Percentiles rank a stretch among this genome's conserved stretches.
Evolutionary conservation across 768 basidiomycete genomes (phyloP).

Genomic region (Suillus weaverae): DNA sequence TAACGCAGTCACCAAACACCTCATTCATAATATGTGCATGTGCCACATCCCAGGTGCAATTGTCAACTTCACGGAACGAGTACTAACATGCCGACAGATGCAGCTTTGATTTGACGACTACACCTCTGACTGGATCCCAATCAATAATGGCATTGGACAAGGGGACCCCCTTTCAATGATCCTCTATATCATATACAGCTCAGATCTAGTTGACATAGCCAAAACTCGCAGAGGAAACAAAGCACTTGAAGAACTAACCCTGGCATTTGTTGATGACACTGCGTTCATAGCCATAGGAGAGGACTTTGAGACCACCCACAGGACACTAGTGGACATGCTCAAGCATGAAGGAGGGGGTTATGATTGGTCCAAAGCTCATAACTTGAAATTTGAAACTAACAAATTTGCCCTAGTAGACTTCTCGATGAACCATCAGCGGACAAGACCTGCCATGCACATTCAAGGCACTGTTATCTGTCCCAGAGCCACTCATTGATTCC

Average conservation of each 20-base stretch:
- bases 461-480: background rate
- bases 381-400: conserved; percentile 18
- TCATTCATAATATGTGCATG: background rate
- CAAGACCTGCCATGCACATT: background rate
- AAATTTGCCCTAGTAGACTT: conserved; percentile 9
- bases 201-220: background rate
- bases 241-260: background rate
- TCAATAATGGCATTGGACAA: background rate
- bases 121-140: background rate
- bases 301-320: rapidly evolving
- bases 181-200: background rate
- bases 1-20: background rate
- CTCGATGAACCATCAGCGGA: background rate
- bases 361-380: conserved; percentile 15
- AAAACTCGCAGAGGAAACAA: rapidly evolving
- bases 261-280: background rate
- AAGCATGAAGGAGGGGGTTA: conserved; percentile 12
- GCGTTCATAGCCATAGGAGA: background rate
- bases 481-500: too few species aligned
- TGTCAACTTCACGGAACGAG: background rate
- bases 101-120: rapidly evolving
- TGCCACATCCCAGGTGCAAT: background rate
- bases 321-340: background rate
- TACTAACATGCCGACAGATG: background rate
- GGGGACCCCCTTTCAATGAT: background rate